These are phyloP conservation scores for Periglandula ipomoeae DNA, from an alignment of 2,329 filamentous ascomycete species.

Conservation along the genomic window DNA sequence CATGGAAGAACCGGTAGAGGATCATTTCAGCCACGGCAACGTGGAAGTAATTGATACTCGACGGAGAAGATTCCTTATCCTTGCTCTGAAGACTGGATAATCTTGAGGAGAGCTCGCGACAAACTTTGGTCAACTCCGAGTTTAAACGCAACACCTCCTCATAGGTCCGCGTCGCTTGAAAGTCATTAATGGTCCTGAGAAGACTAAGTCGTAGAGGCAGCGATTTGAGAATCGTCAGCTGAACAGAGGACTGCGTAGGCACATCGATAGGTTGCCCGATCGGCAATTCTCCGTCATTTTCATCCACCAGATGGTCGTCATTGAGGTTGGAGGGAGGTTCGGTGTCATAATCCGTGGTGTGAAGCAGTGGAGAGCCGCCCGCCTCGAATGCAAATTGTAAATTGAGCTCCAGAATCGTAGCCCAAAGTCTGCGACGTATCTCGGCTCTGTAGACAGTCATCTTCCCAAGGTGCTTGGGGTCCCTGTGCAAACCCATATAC, in stretches of 20 bases:
- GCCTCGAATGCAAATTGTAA: constrained; percentile 41
- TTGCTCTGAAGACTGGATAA: constrained; percentile 27
- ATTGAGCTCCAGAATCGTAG: constrained; percentile 45
- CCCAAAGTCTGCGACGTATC: constrained; percentile 47
- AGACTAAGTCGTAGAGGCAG: constrained; percentile 34
- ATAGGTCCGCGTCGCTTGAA: constrained; percentile 33
- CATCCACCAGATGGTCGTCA: constrained; percentile 39
- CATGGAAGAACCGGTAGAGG: constrained; percentile 38
- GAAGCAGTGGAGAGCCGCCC: constrained; percentile 40
- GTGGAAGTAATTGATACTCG: constrained; percentile 28
- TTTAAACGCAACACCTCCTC: constrained; percentile 38
- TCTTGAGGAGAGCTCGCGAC: constrained; percentile 21
- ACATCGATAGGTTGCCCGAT: constrained; percentile 7
- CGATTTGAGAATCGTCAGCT: constrained; percentile 35
- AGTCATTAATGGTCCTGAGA: constrained; percentile 36
- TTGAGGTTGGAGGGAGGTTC: constrained; percentile 40
- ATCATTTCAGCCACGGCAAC: constrained; percentile 32
- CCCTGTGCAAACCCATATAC: constrained; percentile 49
- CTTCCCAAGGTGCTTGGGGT: constrained; percentile 39
- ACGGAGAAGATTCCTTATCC: constrained; percentile 1
- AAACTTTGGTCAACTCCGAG: constrained; percentile 31
- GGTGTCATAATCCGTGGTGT: constrained; percentile 39
- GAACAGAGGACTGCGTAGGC: constrained; percentile 38
- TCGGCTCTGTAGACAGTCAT: constrained; percentile 41
- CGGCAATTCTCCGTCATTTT: constrained; percentile 16